Evolutionary conservation across 352 stramenopile species (phyloP).

Genomic region (Phytophthora cactorum): DNA sequence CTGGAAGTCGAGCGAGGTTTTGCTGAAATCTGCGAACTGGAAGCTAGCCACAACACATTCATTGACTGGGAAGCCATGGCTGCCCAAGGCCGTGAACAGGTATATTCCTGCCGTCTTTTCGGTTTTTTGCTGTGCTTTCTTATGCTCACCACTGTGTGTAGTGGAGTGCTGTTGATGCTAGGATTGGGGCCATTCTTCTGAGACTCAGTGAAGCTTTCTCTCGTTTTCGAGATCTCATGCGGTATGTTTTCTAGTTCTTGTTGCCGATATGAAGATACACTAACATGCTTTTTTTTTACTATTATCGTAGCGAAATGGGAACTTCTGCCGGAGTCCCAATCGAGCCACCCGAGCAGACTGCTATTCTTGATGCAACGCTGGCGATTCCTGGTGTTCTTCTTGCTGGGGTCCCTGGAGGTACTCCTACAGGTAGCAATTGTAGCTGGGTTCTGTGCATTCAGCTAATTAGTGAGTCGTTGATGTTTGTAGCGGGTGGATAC

Average conservation of each 20-base stretch:
- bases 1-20: slow-evolving; percentile 39
- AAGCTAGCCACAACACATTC: slow-evolving; percentile 7
- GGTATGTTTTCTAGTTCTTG: slow-evolving; percentile 38
- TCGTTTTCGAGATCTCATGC: slow-evolving; percentile 80
- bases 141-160: slow-evolving; percentile 21
- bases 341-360: slow-evolving; percentile 93
- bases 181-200: slow-evolving; percentile 51
- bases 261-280: neutral
- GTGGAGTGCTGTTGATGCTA: slow-evolving; percentile 49
- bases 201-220: slow-evolving; percentile 79
- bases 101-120: slow-evolving; percentile 6
- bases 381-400: slow-evolving; percentile 93
- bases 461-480: neutral
- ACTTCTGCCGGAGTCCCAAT: slow-evolving; percentile 90
- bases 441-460: neutral
- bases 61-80: slow-evolving; percentile 35
- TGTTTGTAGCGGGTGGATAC: slow-evolving; percentile 90
- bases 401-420: slow-evolving; percentile 93
- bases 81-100: slow-evolving; percentile 29
- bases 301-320: slow-evolving; percentile 83
- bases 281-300: neutral
- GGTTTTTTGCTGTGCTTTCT: neutral
- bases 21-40: slow-evolving; percentile 34
- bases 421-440: neutral
- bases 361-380: slow-evolving; percentile 93